Conservation (phyloP, 805 yeast species). For the Candida ponderosae region DNA sequence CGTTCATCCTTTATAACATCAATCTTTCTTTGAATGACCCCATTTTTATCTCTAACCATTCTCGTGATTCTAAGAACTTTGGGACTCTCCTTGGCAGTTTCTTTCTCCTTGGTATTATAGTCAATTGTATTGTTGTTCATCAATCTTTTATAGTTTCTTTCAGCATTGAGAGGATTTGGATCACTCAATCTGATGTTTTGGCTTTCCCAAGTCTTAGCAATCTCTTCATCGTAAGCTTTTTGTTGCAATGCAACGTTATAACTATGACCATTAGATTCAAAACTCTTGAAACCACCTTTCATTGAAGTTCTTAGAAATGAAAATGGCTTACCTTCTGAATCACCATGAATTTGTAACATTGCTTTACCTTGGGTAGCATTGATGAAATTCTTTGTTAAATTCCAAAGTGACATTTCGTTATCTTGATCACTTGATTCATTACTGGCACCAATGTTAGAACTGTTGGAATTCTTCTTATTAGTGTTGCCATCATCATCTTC, state of each 20-base stretch:
- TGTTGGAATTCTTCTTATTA: conserved; percentile 14
- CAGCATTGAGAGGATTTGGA: conserved; percentile 4
- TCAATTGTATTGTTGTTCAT: conserved; percentile 3
- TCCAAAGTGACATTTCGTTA: conserved; percentile 91
- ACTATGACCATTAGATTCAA: conserved; percentile 53
- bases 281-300: conserved; percentile 76
- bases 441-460: not conserved
- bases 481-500: conserved; percentile 31
- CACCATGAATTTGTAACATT: conserved; percentile 92
- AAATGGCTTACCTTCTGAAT: conserved; percentile 85
- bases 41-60: conserved; percentile 75
- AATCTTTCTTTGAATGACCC: conserved; percentile 72
- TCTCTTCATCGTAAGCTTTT: conserved; percentile 85
- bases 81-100: not conserved
- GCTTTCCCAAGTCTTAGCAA: conserved; percentile 80
- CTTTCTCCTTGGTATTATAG: not conserved
- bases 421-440: conserved; percentile 34
- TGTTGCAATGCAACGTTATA: conserved; percentile 83
- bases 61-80: conserved; percentile 62
- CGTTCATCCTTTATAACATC: conserved; percentile 80
- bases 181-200: conserved; percentile 58
- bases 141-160: conserved; percentile 1
- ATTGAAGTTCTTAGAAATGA: conserved; percentile 86
- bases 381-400: conserved; percentile 81
- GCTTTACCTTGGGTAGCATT: conserved; percentile 95